These are phyloP conservation scores for Paecilomyces sp. DNA, from an alignment of 2,329 filamentous ascomycete genomes.

Conservation along the genomic window DNA sequence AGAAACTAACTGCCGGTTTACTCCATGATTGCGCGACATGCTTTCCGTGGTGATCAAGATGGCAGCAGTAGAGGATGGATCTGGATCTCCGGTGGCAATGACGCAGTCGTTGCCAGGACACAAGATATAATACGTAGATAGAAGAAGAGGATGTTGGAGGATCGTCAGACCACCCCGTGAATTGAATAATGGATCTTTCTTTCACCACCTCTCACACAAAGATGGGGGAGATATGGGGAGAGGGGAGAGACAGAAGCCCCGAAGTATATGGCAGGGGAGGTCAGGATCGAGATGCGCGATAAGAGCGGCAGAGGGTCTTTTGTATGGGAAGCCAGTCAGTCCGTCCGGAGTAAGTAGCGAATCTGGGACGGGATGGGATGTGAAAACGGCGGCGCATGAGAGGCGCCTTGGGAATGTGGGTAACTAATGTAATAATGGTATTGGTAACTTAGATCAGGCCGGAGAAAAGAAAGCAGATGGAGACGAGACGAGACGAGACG, in stretches of 20 bases:
- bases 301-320: background rate
- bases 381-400: background rate
- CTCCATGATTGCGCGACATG: conserved; percentile 26
- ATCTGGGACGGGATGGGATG: background rate
- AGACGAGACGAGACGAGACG: background rate
- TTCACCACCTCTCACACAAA: background rate
- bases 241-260: background rate
- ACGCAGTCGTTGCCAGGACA: background rate
- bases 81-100: background rate
- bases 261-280: background rate
- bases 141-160: background rate
- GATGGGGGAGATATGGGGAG: background rate
- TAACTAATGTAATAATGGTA: background rate
- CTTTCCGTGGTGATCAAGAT: conserved; percentile 12
- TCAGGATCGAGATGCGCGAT: background rate
- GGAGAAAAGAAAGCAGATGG: background rate
- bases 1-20: conserved; percentile 19
- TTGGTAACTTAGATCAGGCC: background rate
- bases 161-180: background rate
- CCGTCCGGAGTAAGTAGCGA: background rate
- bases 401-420: background rate
- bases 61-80: background rate
- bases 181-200: background rate
- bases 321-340: background rate
- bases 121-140: too few relatives aligned